Base-by-base conservation (phyloP, 805 yeast species). In the Candida boidinii region DNA sequence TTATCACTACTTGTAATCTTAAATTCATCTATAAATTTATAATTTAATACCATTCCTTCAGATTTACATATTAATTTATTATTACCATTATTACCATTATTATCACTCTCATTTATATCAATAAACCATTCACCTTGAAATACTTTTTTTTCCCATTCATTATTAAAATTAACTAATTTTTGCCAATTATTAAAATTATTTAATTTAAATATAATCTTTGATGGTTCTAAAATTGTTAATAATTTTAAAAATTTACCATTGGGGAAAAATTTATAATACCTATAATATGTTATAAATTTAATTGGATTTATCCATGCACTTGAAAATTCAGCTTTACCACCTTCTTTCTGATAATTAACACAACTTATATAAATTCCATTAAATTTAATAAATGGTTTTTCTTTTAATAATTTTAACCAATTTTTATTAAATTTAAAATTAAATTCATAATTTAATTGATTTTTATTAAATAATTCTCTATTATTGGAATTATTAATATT, bases 311-410 rank as follows among this genome's bases (percentile, higher is more conserved):
- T 56, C 80, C 92, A 76, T 5, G 82, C 68, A 20, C 65, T 63
- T 1, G 83, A 72, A 28, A 77, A 71, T 42, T 74, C 83, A 7
- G 75, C 69, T 32, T 77, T 68, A 3, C 83, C 79, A 23, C 96
- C 96, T 47, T 83, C 86, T 34, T 94, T 70, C 43, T 81, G 72
- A 55, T 87, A 88, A 39, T 82, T 82, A 32, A 88, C 83, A 14
- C 79, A 82, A 45, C 94, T 78, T 16, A 90, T 82, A 46, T 90
- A 90, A 14, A 86, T 68, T 2, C 98, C 98, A 34, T 75, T 65
- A 52, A 73, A 84, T 47, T 90, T 80, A 22, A 88, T 46, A 45
- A 79, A 80, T 1, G 96, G 96, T 25, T 95, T 60, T 23, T 70
- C 68, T 27, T 54, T 46, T 26, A 74, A 60, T 84, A 81, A 74